Evolutionary conservation across 768 basidiomycete genomes (phyloP).

Genomic region (Bullera alba): DNA sequence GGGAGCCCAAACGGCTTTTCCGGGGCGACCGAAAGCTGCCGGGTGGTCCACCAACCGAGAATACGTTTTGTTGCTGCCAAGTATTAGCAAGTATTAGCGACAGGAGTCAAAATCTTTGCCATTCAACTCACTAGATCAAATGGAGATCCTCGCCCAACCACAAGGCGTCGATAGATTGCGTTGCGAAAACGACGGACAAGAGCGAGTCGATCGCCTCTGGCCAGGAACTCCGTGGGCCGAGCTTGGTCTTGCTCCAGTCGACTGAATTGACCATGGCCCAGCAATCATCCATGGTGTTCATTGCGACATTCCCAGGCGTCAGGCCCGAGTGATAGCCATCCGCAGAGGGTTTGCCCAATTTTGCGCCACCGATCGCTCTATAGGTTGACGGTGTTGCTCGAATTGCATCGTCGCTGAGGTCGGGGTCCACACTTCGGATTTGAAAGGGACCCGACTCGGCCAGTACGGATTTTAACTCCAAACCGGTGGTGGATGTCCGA

Average conservation of each 20-base stretch:
- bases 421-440: no score
- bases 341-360: no score
- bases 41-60: constrained; percentile 27
- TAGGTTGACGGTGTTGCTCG: constrained; percentile 6
- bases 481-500: no score
- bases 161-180: constrained; percentile 15
- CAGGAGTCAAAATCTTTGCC: neutral
- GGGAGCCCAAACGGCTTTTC: constrained; percentile 19
- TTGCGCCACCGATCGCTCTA: no score
- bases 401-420: no score
- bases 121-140: constrained; percentile 24
- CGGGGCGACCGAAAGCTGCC: constrained; percentile 19
- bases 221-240: constrained; percentile 29
- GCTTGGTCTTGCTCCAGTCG: constrained; percentile 28
- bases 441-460: no score
- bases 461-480: no score
- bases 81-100: neutral
- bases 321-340: no score
- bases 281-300: constrained; percentile 12
- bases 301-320: no score
- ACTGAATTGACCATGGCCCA: constrained; percentile 19
- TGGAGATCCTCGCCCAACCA: constrained; percentile 34
- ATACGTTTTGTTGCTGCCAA: constrained; percentile 24
- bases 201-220: constrained; percentile 21
- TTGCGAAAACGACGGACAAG: constrained; percentile 24